Evolutionary conservation across 441 rosid genomes (phyloP), one percentile per base, ranked within the genome.

Genomic region (Daphne laureola): DNA sequence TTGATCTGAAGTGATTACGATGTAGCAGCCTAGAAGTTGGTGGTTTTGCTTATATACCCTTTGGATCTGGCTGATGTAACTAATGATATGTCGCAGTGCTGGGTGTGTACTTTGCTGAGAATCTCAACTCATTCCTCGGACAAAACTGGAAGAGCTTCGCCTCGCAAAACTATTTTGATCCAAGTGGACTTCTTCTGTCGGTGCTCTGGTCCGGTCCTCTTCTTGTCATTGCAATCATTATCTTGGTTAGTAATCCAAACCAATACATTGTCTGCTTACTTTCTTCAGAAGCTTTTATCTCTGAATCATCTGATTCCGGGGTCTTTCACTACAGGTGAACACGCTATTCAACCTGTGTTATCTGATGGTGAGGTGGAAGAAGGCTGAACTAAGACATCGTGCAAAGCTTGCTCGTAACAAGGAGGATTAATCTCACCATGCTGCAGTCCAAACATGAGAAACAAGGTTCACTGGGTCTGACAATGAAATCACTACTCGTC

Each of bases 171-270:
- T 93, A 93, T 64, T 93, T 89, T 61, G 98, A 93, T 68, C 80
- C 66, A 0, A 78, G 84, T 14, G 98, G 98, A 61, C 42, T 89
- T 55, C 89, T 93, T 62, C 65, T 90, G 1, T 93, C 98, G 0
- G 71, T 69, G 5, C 86, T 93, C 59, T 93, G 97, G 98, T 93
- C 98, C 2, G 95, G 97, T 38, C 98, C 98, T 38, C 97, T 93
- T 66, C 79, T 93, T 11, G 55, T 74, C 67, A 75, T 87, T 36
- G 84, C 98, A 40, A 83, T 83, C 64, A 56, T 83, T 46, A 85
- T 93, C 62, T 69, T 93, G 96, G 98, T 93, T 27, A 59, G 79
- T 63, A n/a, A 57, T 63, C 43, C 26, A 14, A 4, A 38, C 48
- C 50, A 9, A 18, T 54, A 17, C 50, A 15, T 40, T 26, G 0